Conservation (phyloP, 2,329 filamentous ascomycete genomes). For the Neopestalotiopsis sp. region DNA sequence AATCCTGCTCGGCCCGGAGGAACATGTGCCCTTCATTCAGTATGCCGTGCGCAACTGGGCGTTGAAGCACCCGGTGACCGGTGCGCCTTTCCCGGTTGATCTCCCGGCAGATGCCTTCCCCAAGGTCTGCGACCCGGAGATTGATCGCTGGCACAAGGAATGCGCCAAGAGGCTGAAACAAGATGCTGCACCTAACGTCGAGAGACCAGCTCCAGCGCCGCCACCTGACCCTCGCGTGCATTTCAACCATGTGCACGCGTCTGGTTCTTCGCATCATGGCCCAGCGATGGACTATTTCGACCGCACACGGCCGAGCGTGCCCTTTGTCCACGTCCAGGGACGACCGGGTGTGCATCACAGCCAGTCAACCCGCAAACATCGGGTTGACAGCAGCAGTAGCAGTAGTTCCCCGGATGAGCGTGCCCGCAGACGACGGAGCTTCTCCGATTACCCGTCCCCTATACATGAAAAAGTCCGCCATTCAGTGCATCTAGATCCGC, state of each 20-base stretch:
- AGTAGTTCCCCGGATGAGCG: constrained; percentile 47
- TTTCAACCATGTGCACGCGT: constrained; percentile 37
- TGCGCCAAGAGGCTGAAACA: constrained; percentile 74
- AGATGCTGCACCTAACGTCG: constrained; percentile 55
- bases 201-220: constrained; percentile 28
- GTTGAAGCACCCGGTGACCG: constrained; percentile 76
- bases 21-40: constrained; percentile 85
- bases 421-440: constrained; percentile 52
- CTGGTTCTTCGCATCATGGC: constrained; percentile 29
- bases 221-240: constrained; percentile 31
- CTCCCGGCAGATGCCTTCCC: constrained; percentile 72
- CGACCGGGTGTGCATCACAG: constrained; percentile 23
- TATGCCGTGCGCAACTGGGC: constrained; percentile 79
- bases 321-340: constrained; percentile 32
- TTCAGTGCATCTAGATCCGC: constrained; percentile 30
- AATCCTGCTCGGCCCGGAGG: constrained; percentile 83
- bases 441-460: constrained; percentile 54
- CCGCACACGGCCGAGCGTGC: constrained; percentile 40
- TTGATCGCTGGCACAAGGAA: constrained; percentile 83
- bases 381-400: constrained; percentile 37
- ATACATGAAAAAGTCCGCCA: constrained; percentile 34
- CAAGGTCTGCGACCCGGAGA: constrained; percentile 73
- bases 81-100: constrained; percentile 67
- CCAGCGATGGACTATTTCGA: constrained; percentile 39
- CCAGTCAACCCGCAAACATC: constrained; percentile 22